A percentile compares a stretch with the other conserved stretches of the same genome.
These are phyloP conservation scores for Takashimella tepidaria DNA, from an alignment of 1,284 basidiomycete genomes.

Conservation along the genomic window DNA sequence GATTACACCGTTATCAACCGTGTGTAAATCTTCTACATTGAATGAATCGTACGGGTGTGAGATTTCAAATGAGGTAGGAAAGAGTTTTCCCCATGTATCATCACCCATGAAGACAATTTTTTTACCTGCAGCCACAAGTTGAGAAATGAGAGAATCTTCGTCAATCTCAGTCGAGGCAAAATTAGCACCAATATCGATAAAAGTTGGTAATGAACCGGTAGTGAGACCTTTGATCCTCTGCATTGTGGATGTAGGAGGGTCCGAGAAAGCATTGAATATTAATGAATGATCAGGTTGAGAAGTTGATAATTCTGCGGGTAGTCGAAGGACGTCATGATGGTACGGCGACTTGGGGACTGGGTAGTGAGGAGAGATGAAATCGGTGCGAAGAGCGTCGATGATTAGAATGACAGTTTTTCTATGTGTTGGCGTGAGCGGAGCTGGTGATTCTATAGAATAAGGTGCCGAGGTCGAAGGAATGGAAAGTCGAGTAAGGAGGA, in stretches of 20 bases:
- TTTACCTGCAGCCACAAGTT: conserved; percentile 49
- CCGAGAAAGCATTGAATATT: conserved; percentile 81
- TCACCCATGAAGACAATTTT: conserved; percentile 77
- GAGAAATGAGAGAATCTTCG: conserved; percentile 76
- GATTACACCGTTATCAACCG: conserved; percentile 88
- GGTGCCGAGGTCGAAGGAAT: conserved; percentile 56
- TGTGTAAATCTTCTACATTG: conserved; percentile 96
- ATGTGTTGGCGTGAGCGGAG: conserved; percentile 59
- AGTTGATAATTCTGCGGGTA: conserved; percentile 67
- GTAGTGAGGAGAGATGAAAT: conserved; percentile 73
- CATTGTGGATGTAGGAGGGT: conserved; percentile 92
- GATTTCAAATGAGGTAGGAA: conserved; percentile 70
- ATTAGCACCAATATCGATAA: conserved; percentile 87
- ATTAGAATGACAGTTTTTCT: conserved; percentile 75
- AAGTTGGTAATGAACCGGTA: conserved; percentile 92
- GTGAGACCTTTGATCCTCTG: conserved; percentile 94
- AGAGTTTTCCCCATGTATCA: conserved; percentile 91
- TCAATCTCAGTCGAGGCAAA: conserved; percentile 79
- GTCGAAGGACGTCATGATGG: conserved; percentile 75
- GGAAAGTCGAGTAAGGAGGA: conserved; percentile 75
- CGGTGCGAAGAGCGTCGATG: conserved; percentile 90
- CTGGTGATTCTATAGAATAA: conserved; percentile 46
- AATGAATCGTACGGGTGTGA: conserved; percentile 89
- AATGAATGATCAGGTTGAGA: conserved; percentile 65
- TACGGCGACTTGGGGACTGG: conserved; percentile 59